phyloP scores from a whole-genome alignment of 768 basidiomycete species.

The Trametes gibbosa region DNA sequence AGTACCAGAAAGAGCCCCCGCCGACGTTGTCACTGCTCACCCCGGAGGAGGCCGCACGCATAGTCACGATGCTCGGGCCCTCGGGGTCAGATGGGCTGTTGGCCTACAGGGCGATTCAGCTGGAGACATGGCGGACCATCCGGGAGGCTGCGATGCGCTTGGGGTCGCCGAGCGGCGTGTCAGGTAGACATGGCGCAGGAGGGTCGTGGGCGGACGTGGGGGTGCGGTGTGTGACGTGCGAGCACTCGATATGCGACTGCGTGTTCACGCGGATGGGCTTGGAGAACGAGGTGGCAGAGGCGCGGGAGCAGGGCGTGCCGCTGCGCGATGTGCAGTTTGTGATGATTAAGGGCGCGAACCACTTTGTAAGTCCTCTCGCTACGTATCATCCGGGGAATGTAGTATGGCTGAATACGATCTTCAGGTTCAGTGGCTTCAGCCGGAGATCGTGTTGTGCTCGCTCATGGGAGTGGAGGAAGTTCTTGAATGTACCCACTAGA shows the following conservation, averaged over 20 bases:
- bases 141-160: not conserved
- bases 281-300: constrained; percentile 1
- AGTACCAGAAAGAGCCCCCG: not conserved
- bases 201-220: not conserved
- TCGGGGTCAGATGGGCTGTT: constrained; percentile 16
- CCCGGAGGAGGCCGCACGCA: not conserved
- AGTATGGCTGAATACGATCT: not conserved
- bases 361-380: constrained; percentile 1
- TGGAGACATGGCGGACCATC: not conserved
- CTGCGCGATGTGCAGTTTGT: not conserved
- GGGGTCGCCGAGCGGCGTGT: not conserved
- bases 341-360: constrained; percentile 9
- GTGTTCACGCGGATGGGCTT: not conserved
- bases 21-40: constrained; percentile 15
- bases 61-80: not conserved
- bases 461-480: no score
- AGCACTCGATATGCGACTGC: constrained; percentile 7
- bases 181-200: not conserved
- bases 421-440: constrained; percentile 6
- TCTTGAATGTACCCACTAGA: no score
- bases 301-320: not conserved
- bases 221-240: constrained; percentile 5
- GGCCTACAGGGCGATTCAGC: not conserved
- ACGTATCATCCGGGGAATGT: not conserved
- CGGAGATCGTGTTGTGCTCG: not conserved